These are phyloP conservation scores for Knufia fluminis DNA, from an alignment of 2,329 filamentous ascomycete species.

Conservation along the genomic window DNA sequence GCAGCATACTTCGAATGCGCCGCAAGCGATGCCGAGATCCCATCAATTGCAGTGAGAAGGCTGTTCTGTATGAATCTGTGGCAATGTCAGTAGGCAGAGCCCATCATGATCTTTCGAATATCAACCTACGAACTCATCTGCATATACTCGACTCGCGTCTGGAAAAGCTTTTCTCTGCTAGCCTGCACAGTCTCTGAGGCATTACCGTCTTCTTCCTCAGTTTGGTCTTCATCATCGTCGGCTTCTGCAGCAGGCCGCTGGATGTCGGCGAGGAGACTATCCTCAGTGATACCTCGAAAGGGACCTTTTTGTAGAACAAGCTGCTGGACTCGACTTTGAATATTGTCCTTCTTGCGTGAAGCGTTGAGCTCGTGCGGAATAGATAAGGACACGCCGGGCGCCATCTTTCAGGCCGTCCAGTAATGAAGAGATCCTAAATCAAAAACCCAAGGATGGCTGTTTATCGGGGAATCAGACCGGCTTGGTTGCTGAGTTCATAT, in stretches of 20 bases:
- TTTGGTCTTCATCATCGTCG: slow-evolving; percentile 37
- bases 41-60: slow-evolving; percentile 62
- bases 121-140: slow-evolving; percentile 34
- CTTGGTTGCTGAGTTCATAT: too few species aligned
- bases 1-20: slow-evolving; percentile 66
- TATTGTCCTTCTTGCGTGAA: background rate
- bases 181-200: slow-evolving; percentile 30
- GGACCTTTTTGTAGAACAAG: slow-evolving; percentile 71
- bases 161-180: slow-evolving; percentile 34
- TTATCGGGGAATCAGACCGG: too few species aligned
- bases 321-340: slow-evolving; percentile 36
- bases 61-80: slow-evolving; percentile 38
- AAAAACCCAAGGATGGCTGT: too few species aligned
- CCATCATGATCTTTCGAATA: background rate
- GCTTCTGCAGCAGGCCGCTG: slow-evolving; percentile 37
- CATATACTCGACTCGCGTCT: slow-evolving; percentile 36
- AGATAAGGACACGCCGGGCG: background rate
- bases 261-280: slow-evolving; percentile 61
- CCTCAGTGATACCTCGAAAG: slow-evolving; percentile 71
- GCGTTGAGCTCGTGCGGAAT: background rate
- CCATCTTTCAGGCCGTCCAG: too few species aligned
- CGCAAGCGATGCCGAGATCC: slow-evolving; percentile 73
- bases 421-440: background rate
- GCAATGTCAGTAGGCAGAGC: slow-evolving; percentile 10
- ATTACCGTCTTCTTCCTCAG: slow-evolving; percentile 27